Base-by-base conservation (phyloP, 2,329 filamentous ascomycete species). In the Colletotrichum camelliae region DNA sequence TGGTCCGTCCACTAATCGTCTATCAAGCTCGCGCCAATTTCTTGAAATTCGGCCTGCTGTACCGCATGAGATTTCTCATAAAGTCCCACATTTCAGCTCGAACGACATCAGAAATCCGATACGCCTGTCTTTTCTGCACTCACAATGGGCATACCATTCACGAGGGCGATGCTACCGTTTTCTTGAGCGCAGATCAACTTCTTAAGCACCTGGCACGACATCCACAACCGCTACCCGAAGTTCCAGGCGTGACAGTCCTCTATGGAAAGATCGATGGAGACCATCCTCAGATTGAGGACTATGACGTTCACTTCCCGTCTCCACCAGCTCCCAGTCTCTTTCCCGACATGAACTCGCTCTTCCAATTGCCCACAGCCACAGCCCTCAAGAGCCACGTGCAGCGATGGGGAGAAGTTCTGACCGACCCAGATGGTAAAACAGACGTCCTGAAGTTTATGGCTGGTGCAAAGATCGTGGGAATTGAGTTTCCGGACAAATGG, bases 121-220 rank as follows among this genome's bases (percentile, higher is more conserved):
- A 85, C 65, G 85, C 81, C 6, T 87, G 86, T 67, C 77, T 87
- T 2, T 87, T 85, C 76, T 87, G 85, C 73, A 81, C 82, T 7
- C 81, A 84, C 27, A 70, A 80, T 4, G 82, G 81, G 1, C 73
- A 80, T 2, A 85, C 84, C 0, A 79, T 82, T 3, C 81, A 81
- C n/a, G 82, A 86, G 33, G 84, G 83, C 62, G 86, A 87, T 72
- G 85, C 86, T 1, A 87, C 86, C 6, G 85, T 86, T 6, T 87
- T 87, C 76, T 79, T 80, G 4, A 81, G 81, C 6, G 72, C 82
- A 16, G 82, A 86, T 16, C 81, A 84, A 37, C 82, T 87, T 10
- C 79, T 87, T 52, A 81, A 80, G 27, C 86, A 87, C 70, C 77
- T 87, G 0, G 80, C 84, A 3, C 81, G 83, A 2, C 86, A 87